These are phyloP conservation scores for Dendrothele bispora DNA, from an alignment of 768 basidiomycete genomes.

Conservation along the genomic window DNA sequence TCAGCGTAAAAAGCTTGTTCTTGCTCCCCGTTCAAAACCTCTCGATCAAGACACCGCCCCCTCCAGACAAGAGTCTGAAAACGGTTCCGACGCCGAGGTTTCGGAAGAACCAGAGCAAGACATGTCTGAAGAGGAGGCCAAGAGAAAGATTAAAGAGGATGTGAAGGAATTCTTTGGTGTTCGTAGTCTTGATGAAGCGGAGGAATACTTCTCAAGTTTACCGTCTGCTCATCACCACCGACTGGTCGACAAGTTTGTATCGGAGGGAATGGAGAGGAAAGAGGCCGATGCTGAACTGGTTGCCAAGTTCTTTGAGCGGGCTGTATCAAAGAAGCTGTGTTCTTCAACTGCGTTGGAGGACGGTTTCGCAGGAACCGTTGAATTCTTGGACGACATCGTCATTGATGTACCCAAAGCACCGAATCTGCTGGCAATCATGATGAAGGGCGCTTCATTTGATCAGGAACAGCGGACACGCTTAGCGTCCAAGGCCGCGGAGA, in stretches of 20 bases:
- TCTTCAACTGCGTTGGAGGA: constrained; percentile 65
- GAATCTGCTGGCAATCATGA: constrained; percentile 69
- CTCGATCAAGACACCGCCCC: constrained; percentile 43
- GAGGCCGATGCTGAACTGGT: constrained; percentile 78
- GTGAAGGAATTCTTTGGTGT: constrained; percentile 85
- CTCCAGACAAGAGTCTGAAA: constrained; percentile 8
- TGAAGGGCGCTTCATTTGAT: constrained; percentile 69
- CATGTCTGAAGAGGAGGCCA: constrained; percentile 68
- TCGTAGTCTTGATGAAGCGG: constrained; percentile 84
- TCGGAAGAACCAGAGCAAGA: constrained; percentile 41
- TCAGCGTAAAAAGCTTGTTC: constrained; percentile 70
- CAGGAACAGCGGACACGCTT: constrained; percentile 57
- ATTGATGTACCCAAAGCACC: constrained; percentile 91
- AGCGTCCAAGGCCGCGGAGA: constrained; percentile 55
- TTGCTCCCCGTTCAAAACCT: constrained; percentile 79
- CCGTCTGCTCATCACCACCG: constrained; percentile 60
- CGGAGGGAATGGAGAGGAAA: constrained; percentile 77
- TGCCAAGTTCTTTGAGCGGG: constrained; percentile 68
- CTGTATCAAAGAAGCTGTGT: constrained; percentile 59
- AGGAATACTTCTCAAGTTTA: constrained; percentile 78
- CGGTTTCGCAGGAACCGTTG: constrained; percentile 68
- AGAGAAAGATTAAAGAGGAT: constrained; percentile 79
- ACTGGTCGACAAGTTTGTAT: constrained; percentile 77
- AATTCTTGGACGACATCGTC: constrained; percentile 84
- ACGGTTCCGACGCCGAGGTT: constrained; percentile 7